These are phyloP conservation scores for Xylaria sp. DNA, from an alignment of 2,329 filamentous ascomycete genomes.

Conservation along the genomic window DNA sequence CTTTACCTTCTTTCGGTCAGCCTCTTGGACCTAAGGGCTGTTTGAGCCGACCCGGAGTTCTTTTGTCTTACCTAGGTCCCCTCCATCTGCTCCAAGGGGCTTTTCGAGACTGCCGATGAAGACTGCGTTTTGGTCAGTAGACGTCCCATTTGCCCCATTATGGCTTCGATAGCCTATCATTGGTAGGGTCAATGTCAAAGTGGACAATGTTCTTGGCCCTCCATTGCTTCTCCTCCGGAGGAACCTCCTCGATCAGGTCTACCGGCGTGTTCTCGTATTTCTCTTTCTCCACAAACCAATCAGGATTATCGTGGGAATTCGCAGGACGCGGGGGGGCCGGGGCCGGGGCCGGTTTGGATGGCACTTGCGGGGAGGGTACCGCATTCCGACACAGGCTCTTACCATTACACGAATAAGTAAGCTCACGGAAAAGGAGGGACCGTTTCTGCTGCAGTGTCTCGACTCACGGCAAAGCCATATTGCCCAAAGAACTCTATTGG, in stretches of 20 bases:
- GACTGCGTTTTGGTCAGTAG: not conserved
- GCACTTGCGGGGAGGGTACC: constrained; percentile 23
- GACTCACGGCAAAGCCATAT: constrained; percentile 26
- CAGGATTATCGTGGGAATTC: too few relatives aligned
- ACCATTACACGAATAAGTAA: constrained; percentile 13
- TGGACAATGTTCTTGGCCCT: not conserved
- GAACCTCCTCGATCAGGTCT: not conserved
- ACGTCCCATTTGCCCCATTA: not conserved
- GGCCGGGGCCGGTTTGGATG: constrained; percentile 11
- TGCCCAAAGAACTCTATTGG: constrained; percentile 19
- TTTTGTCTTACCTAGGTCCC: not conserved
- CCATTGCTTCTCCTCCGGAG: not conserved
- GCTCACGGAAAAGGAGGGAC: not conserved
- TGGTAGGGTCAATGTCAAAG: constrained; percentile 1
- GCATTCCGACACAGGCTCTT: constrained; percentile 17
- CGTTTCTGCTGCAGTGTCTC: not conserved
- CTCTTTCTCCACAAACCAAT: not conserved
- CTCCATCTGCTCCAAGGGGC: not conserved
- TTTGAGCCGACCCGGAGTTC: not conserved
- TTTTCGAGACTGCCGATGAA: not conserved
- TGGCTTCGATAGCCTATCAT: not conserved
- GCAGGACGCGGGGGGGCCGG: not conserved
- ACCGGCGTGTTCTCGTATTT: not conserved
- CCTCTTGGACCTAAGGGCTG: not conserved
- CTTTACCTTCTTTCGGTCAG: not conserved